Evolutionary conservation across 495 filamentous ascomycete genomes (phyloP).

Genomic region (Tricharina praecox): DNA sequence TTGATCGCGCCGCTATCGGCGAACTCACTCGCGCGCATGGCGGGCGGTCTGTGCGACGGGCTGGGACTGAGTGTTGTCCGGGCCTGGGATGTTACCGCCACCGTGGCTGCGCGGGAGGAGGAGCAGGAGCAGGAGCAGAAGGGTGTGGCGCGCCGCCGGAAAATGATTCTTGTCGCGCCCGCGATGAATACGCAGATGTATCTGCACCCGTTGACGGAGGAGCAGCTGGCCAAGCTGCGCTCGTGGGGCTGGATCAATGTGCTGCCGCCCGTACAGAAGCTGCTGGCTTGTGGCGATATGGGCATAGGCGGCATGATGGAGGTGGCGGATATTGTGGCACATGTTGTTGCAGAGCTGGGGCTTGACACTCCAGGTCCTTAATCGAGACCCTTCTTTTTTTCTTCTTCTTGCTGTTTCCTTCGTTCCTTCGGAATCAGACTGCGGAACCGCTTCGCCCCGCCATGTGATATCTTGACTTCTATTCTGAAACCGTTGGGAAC

Average conservation of each 20-base stretch:
- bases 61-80: slow-evolving; percentile 56
- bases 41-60: slow-evolving; percentile 47
- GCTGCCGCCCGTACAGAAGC: slow-evolving; percentile 50
- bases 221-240: slow-evolving; percentile 47
- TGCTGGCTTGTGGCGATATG: slow-evolving; percentile 65
- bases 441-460: no score
- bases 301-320: slow-evolving; percentile 64
- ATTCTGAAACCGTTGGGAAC: no score
- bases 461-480: no score
- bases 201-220: slow-evolving; percentile 60
- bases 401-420: no score
- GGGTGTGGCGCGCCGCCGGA: slow-evolving; percentile 24
- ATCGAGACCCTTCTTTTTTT: no score
- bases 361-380: no score
- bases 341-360: slow-evolving; percentile 36
- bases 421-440: no score
- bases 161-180: slow-evolving; percentile 48
- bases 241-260: slow-evolving; percentile 57
- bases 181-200: slow-evolving; percentile 90
- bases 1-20: slow-evolving; percentile 65
- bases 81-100: slow-evolving; percentile 68
- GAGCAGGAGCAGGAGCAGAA: slow-evolving; percentile 17
- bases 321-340: slow-evolving; percentile 52
- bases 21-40: slow-evolving; percentile 68
- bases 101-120: slow-evolving; percentile 32